phyloP scores from a whole-genome alignment of 1,284 basidiomycete genomes.

The Ceratobasidium sp. region DNA sequence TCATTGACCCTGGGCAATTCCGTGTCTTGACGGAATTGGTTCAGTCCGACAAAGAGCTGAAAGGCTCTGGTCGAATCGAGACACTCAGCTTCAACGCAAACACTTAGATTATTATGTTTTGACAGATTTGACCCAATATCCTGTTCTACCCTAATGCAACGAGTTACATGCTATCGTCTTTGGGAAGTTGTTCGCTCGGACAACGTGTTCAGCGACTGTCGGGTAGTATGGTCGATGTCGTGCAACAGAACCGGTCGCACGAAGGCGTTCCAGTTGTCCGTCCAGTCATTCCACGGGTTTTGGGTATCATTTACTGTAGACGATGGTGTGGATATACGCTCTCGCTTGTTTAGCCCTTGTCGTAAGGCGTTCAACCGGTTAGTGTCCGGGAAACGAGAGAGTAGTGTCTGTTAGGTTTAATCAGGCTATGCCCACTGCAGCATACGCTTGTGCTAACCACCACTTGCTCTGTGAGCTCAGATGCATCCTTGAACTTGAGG shows the following conservation, averaged over 20 bases:
- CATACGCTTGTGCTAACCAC: slow-evolving; percentile 67
- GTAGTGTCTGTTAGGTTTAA: slow-evolving; percentile 63
- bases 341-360: slow-evolving; percentile 21
- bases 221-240: slow-evolving; percentile 22
- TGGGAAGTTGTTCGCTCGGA: slow-evolving; percentile 17
- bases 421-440: not conserved
- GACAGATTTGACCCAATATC: not conserved
- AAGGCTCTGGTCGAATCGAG: slow-evolving; percentile 86
- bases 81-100: slow-evolving; percentile 81
- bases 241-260: slow-evolving; percentile 30
- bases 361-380: slow-evolving; percentile 66
- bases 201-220: slow-evolving; percentile 6
- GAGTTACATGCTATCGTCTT: slow-evolving; percentile 1
- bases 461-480: slow-evolving; percentile 79
- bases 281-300: slow-evolving; percentile 36
- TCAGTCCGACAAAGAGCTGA: slow-evolving; percentile 85
- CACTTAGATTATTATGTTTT: slow-evolving; percentile 52
- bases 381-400: slow-evolving; percentile 73
- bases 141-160: slow-evolving; percentile 12
- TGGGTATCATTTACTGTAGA: slow-evolving; percentile 7
- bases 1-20: slow-evolving; percentile 95
- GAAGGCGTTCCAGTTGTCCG: slow-evolving; percentile 41
- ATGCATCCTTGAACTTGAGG: slow-evolving; percentile 77
- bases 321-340: slow-evolving; percentile 25
- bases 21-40: slow-evolving; percentile 90